phyloP scores from a whole-genome alignment of 345 rosid species.

The Passiflora organensis region DNA sequence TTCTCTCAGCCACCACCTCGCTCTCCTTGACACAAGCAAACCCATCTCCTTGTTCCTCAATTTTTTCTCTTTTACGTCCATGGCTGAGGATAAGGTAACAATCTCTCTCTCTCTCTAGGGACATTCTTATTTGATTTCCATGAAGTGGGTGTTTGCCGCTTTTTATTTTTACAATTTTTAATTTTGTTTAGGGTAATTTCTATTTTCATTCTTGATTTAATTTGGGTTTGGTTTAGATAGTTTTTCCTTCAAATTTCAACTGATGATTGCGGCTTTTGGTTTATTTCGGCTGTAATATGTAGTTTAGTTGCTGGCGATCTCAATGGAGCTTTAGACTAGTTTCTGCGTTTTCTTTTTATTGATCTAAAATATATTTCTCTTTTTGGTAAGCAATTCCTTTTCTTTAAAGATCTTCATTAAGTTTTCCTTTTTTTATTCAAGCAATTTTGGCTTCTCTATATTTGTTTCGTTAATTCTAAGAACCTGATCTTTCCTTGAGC shows the following conservation, averaged over 20 bases:
- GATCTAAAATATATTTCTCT: slow-evolving; percentile 17
- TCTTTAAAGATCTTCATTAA: neutral
- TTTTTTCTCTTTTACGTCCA: slow-evolving; percentile 14
- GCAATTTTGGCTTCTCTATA: too few species aligned
- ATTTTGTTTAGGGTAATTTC: neutral
- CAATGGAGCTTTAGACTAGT: neutral
- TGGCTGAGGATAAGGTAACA: slow-evolving; percentile 79
- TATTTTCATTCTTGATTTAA: neutral
- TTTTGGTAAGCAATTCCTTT: neutral
- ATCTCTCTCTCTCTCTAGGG: neutral
- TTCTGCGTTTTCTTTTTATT: neutral
- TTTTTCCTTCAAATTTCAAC: neutral
- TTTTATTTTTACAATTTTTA: neutral
- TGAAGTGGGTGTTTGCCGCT: neutral
- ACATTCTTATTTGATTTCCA: neutral
- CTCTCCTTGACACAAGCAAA: neutral
- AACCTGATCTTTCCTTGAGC: too few species aligned
- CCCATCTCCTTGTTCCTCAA: neutral
- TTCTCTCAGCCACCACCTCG: slow-evolving; percentile 12
- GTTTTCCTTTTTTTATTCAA: neutral
- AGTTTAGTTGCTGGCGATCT: slow-evolving; percentile 4
- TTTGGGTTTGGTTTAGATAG: neutral
- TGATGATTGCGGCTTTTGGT: neutral
- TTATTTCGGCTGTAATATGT: neutral
- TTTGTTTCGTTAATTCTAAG: neutral